Base-by-base conservation (phyloP, 495 filamentous ascomycete genomes). In the Xylaria palmicola region DNA sequence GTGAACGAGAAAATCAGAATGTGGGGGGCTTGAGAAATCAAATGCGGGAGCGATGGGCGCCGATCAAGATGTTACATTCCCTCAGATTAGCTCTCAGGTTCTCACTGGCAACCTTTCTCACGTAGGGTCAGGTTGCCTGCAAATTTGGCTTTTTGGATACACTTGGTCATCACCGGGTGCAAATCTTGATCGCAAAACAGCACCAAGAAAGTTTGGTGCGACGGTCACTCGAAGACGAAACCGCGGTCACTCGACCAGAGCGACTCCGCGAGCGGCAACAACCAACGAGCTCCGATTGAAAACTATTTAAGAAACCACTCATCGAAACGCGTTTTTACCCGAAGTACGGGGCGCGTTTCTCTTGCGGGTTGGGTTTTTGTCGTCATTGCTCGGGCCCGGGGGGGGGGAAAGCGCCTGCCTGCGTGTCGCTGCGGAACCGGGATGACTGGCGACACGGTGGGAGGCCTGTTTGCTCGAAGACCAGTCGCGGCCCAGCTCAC, bases 61-160 rank as follows among this genome's bases (percentile, higher is more conserved):
- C 59, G 13, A 40, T 47, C 59, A 61, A 61, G 59, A 65, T 56
- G n/a, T n/a, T n/a, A 65, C 51, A 64, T 68, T 67, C 82, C 80
- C 82, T 85, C 82, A 85, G 82, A 83, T 83, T 76, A 85, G 81
- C 81, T 85, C 81, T 85, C 82, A 43, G 59, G 81, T 85, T 83
- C 81, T 80, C 82, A 85, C 65, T 41, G 80, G 71, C 73, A 83
- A 83, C 82, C 69, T 69, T 67, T 64, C 54, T 62, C 60, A 65
- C 40, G 13, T 29, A 47, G 26, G 65, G 56, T 64, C 64, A 68
- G 75, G 81, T 73, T 83, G 79, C 70, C 80, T 85, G 77, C 82
- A 83, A 83, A 81, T 85, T 83, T 83, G 82, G 82, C 81, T 83
- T 85, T 82, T 82, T 82, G 81, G 80, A 74, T 65, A 76, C 54